Evolutionary conservation across 768 basidiomycete species (phyloP), one percentile per base, ranked within the genome.

Genomic region (Mycena galopus): DNA sequence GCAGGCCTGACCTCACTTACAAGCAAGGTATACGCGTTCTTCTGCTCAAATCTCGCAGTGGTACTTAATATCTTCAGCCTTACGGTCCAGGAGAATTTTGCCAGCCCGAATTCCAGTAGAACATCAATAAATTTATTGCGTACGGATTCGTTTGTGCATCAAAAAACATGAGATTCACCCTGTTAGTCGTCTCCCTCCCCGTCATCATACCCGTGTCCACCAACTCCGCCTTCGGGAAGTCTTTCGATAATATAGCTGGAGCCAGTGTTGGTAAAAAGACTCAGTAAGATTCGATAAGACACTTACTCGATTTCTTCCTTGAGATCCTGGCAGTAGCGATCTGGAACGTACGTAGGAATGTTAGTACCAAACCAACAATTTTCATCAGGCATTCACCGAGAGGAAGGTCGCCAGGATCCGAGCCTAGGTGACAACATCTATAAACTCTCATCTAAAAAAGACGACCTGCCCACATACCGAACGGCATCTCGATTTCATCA

Each of bases 11-110:
- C 97, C 29, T 84, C 94, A 44, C 86, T 96, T 37, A 88, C 91
- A 23, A 86, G 87, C 57, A 93, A 95, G 88, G 95, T 94, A 71
- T 51, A 84, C 75, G 27, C 16, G 8, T 57, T 12, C 62, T 56
- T 9, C n/a, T 29, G 37, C 16, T 2, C 66, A 23, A 50, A 21
- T 53, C 73, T 30, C 33, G 33, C 69, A 69, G 63, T 77, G 59
- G 72, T 58, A 59, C 71, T 64, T 11, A 64, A 71, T 76, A 14
- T 23, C 33, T 57, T 14, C 70, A 98, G 95, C 97, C 96, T 35
- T 96, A 96, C 77, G 96, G 97, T 68, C 97, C 96, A 42, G 96
- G 96, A 77, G 94, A 96, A 80, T 91, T 91, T 79, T 98, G 96
- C 82, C 84, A 82, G 75, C 91, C 93, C 32, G 96, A 98, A 79